phyloP scores from a whole-genome alignment of 805 yeast genomes.

The Wickerhamiella musiphila region DNA sequence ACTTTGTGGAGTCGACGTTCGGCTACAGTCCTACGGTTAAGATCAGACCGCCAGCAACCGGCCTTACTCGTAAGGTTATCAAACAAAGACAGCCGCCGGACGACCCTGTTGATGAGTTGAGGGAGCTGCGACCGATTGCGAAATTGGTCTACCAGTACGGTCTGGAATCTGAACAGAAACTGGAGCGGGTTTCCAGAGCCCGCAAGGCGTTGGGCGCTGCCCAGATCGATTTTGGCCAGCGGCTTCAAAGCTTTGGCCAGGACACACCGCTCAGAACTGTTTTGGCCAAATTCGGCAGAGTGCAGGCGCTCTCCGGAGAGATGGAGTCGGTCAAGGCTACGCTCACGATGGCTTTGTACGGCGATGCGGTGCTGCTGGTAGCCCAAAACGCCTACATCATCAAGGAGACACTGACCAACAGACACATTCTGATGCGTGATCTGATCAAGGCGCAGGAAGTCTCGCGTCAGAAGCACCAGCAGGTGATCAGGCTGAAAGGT shows the following conservation, averaged over 20 bases:
- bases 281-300: conserved; percentile 66
- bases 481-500: conserved; percentile 52
- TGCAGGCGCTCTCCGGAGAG: conserved; percentile 57
- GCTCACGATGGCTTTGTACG: conserved; percentile 53
- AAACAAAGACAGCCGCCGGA: conserved; percentile 87
- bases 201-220: conserved; percentile 35
- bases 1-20: conserved; percentile 65
- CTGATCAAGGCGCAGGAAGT: conserved; percentile 58
- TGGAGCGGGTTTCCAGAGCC: conserved; percentile 36
- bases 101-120: conserved; percentile 67
- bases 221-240: conserved; percentile 33
- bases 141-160: conserved; percentile 52
- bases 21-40: conserved; percentile 46
- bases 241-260: not conserved
- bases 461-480: conserved; percentile 50
- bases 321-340: conserved; percentile 54
- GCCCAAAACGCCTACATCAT: conserved; percentile 66
- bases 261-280: conserved; percentile 16
- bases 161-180: conserved; percentile 32
- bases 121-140: conserved; percentile 72
- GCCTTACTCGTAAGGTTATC: conserved; percentile 70
- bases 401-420: conserved; percentile 82
- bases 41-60: conserved; percentile 56
- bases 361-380: conserved; percentile 52
- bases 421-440: conserved; percentile 87